Conservation (phyloP, 176 grass and related monocot genomes). For the Musa beccarii region DNA sequence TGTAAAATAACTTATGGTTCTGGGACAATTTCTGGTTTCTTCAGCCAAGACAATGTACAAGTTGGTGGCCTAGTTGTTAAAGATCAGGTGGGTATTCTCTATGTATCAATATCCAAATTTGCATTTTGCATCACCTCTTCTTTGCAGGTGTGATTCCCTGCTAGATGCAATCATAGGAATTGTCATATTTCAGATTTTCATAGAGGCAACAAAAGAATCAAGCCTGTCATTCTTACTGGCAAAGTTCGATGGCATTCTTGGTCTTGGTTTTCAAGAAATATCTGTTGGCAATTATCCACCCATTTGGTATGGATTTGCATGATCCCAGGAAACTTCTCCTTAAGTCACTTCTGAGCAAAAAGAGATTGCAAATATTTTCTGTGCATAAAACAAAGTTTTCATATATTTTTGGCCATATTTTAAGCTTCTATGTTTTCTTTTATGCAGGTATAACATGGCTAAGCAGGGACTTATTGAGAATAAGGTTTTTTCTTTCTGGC, state of each 20-base stretch:
- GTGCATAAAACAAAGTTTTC: background rate
- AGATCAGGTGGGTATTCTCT: slow-evolving; percentile 37
- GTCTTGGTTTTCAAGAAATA: slow-evolving; percentile 88
- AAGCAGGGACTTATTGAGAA: slow-evolving; percentile 63
- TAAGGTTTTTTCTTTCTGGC: slow-evolving; percentile 80
- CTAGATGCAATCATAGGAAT: background rate
- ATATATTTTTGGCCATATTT: background rate
- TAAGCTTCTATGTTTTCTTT: background rate
- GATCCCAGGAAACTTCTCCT: background rate
- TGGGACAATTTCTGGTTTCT: slow-evolving; percentile 76
- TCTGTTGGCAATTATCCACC: slow-evolving; percentile 65
- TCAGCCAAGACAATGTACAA: slow-evolving; percentile 68
- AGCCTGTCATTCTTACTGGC: slow-evolving; percentile 52
- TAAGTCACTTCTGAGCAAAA: background rate
- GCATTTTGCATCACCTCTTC: background rate
- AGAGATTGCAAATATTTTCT: background rate
- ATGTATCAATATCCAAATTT: background rate
- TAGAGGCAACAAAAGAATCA: slow-evolving; percentile 63
- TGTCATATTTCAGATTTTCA: slow-evolving; percentile 54
- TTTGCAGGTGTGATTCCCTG: background rate
- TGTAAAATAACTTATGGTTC: slow-evolving; percentile 86
- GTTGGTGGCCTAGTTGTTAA: slow-evolving; percentile 68
- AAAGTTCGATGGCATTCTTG: slow-evolving; percentile 96
- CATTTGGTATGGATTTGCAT: slow-evolving; percentile 39
- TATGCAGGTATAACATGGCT: slow-evolving; percentile 61